Base-by-base conservation (phyloP, 2,329 filamentous ascomycete species). In the Rutstroemia sp. region DNA sequence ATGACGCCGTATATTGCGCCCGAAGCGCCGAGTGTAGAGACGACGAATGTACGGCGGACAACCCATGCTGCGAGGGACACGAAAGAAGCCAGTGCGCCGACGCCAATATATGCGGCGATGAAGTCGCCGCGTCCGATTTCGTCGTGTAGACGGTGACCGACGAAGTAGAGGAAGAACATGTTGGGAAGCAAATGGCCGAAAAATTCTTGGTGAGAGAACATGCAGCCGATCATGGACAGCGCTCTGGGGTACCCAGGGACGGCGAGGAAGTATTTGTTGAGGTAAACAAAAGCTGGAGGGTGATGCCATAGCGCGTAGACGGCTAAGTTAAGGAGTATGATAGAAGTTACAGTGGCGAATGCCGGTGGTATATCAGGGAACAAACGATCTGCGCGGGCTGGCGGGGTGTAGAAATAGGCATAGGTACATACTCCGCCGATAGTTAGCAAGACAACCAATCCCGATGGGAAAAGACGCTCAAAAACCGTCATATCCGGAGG, bases 181-280 rank as follows among this genome's bases (percentile, higher is more conserved):
- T 92, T 92, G 44, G 76, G 67, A 23, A 76, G 58, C 39, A 88
- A 68, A 69, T 94, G 89, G 48, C 70, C 65, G 17, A 12, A 4
- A 12, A 83, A 61, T 3, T 70, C 72, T 54, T 87, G 80, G 72
- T 94, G 89, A 19, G 84, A 87, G 73, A 91, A 88, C 50, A 81
- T 73, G 62, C 82, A 81, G 37, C 82, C 81, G 27, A 92, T 65
- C 59, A 88, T 70, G 60, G 80, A 78, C 19, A 82, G 57, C 4
- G 86, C 78, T 60, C 78, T 78, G 8, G 88, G 86, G 51, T 83
- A 83, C 6, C 82, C 86, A 6, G 86, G 77, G 8, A 84, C 74
- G 38, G 85, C 69, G 42, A 87, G 73, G 71, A 89, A 83, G 73
- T 86, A 86, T 60, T 76, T 80, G 71, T 89, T 92, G 62, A 90